Evolutionary conservation across 1,284 basidiomycete species (phyloP), one percentile per base, ranked within the genome.

Genomic region (Sanghuangporus weigelae): DNA sequence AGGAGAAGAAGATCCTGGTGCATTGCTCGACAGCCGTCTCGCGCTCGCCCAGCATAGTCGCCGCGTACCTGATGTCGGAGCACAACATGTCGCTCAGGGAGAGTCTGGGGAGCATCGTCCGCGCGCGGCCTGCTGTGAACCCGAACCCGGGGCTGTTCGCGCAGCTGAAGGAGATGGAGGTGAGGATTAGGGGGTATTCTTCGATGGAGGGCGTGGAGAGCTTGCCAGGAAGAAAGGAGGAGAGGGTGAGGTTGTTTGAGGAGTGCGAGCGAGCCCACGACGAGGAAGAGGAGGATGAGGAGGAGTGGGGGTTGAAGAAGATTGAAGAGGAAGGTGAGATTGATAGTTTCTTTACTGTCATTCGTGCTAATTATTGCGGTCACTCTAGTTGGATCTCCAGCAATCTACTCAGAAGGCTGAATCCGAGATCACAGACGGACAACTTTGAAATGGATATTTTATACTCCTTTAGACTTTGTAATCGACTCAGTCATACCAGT

Each of bases 141-240:
- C 78, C 77, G 2, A 79, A 79, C 57, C 12, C 73, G 0, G 78
- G 77, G 5, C 78, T 80, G 61, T 21, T 79, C 21, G 59, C 66
- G 60, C 76, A 78, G 65, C 68, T 80, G 42, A 77, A 78, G 64
- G 72, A 71, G 31, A 14, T 21, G 12, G 21, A 35, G 50, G 11
- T 23, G 21, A 51, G 12, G 11, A 12, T 51, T 6, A 42, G n/a
- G n/a, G 40, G 40, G 2, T 12, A 3, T 12, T 42, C 21, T 44
- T 78, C 40, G 3, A 2, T 42, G 40, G 40, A 42, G 11, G 26
- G 26, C 26, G n/a, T 42, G 12, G 40, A 7, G 3, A 12, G 11
- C 12, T n/a, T 42, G 2, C 40, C 40, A 0, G n/a, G 12, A 0
- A 11, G n/a, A 7, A 42, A 42, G 40, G 40, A 42, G 40, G 12